These are phyloP conservation scores for Jasminum sambac DNA, from an alignment of 257 asterid species.

Conservation along the genomic window DNA sequence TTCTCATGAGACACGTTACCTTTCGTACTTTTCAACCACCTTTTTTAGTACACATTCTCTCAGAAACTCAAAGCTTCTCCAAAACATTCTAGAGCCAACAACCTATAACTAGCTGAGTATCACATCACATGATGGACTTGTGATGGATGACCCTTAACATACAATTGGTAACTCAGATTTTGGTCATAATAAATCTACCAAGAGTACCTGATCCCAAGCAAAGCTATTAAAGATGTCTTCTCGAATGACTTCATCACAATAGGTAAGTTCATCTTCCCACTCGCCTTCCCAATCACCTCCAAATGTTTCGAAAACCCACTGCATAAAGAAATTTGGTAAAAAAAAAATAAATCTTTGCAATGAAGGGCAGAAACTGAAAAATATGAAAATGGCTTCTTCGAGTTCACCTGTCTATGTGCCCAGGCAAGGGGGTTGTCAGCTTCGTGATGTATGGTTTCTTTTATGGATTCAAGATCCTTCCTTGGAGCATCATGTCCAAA, in stretches of 20 bases:
- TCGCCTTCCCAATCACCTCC: no score
- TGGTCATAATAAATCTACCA: no score
- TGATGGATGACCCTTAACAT: no score
- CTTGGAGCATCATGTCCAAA: constrained; percentile 49
- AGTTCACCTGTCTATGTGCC: constrained; percentile 92
- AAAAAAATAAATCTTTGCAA: constrained; percentile 16
- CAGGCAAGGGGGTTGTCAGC: constrained; percentile 94
- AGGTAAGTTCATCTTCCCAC: constrained; percentile 90
- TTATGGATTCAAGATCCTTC: constrained; percentile 76
- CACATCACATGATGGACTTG: no score
- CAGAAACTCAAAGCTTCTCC: no score
- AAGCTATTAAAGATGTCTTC: constrained; percentile 83
- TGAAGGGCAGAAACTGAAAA: background rate
- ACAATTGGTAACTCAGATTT: no score
- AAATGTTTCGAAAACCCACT: constrained; percentile 92
- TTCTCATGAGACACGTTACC: no score
- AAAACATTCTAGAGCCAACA: no score
- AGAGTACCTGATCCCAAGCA: constrained; percentile 99
- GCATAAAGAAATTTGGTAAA: constrained; percentile 30
- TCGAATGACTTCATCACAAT: constrained; percentile 70
- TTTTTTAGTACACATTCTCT: no score
- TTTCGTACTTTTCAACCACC: no score
- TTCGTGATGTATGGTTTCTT: constrained; percentile 59
- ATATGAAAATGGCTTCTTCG: background rate
- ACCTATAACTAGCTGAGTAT: no score